Percentiles rank a stretch among this genome's conserved stretches.
These are phyloP conservation scores for Cyberlindnera amylophila DNA, from an alignment of 805 yeast species.

Conservation along the genomic window DNA sequence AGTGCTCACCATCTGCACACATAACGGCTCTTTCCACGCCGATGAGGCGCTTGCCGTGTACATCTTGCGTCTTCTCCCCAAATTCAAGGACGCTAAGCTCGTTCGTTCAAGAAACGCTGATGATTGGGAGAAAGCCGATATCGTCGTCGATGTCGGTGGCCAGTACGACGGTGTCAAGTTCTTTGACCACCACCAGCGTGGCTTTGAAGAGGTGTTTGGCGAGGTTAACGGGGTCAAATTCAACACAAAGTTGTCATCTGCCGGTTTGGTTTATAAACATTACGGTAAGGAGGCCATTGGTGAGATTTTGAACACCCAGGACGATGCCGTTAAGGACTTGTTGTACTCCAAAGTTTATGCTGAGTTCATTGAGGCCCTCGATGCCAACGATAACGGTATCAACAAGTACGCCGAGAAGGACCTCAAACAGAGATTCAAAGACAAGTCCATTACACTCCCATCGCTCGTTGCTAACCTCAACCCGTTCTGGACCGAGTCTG, in stretches of 20 bases:
- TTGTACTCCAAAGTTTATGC: conserved; percentile 76
- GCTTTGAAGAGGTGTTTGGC: conserved; percentile 72
- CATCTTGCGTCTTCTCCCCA: conserved; percentile 71
- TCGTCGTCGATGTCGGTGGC: conserved; percentile 94
- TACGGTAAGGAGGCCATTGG: conserved; percentile 68
- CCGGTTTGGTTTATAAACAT: conserved; percentile 89
- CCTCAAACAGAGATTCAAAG: conserved; percentile 58
- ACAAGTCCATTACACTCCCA: conserved; percentile 72
- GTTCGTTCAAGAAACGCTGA: conserved; percentile 81
- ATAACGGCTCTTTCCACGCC: conserved; percentile 93
- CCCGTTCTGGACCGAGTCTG: conserved; percentile 78
- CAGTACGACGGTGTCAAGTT: conserved; percentile 80
- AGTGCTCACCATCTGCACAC: conserved; percentile 73
- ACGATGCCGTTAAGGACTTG: conserved; percentile 47
- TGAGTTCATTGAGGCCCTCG: conserved; percentile 86
- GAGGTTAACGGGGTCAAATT: conserved; percentile 33
- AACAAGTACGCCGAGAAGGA: conserved; percentile 56
- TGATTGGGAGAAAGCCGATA: conserved; percentile 82
- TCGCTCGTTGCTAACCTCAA: conserved; percentile 74
- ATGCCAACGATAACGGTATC: conserved; percentile 95
- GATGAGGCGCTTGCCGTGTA: conserved; percentile 94
- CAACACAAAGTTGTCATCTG: conserved; percentile 82
- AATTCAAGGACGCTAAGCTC: conserved; percentile 59
- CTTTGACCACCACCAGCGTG: conserved; percentile 97
- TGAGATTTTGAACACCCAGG: conserved; percentile 41